A percentile compares a stretch with the other conserved stretches of the same genome.
phyloP scores from a whole-genome alignment of 192 early-diverging fungal species.

The Glomus cerebriforme region DNA sequence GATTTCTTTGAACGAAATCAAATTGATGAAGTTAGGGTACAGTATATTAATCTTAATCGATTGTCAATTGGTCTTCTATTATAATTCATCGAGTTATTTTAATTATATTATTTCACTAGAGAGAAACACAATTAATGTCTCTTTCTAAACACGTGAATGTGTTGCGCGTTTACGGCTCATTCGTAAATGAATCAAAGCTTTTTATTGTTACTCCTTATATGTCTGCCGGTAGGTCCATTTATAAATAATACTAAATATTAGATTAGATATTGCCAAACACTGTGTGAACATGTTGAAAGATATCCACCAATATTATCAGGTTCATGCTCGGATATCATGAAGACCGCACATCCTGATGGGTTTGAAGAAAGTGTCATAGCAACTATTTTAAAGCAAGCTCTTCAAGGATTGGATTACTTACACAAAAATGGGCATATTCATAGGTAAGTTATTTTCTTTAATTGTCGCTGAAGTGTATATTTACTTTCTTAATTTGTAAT shows the following conservation, averaged over 20 bases:
- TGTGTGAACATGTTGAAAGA: slow-evolving; percentile 25
- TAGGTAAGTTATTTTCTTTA: slow-evolving; percentile 26
- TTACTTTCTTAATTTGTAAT: background rate
- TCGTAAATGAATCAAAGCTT: slow-evolving; percentile 77
- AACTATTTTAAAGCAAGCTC: slow-evolving; percentile 76
- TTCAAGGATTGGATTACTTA: slow-evolving; percentile 66
- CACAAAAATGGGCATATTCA: slow-evolving; percentile 72
- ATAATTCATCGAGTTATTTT: background rate
- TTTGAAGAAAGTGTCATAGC: slow-evolving; percentile 80
- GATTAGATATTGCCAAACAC: background rate
- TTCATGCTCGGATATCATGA: slow-evolving; percentile 89
- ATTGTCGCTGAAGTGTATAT: background rate
- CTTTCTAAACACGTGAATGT: slow-evolving; percentile 87
- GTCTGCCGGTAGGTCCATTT: slow-evolving; percentile 52
- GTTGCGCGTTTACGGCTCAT: slow-evolving; percentile 80
- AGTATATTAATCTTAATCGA: background rate
- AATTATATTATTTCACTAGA: slow-evolving; percentile 37
- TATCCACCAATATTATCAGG: slow-evolving; percentile 47
- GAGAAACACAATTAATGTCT: slow-evolving; percentile 86
- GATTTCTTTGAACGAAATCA: slow-evolving; percentile 91
- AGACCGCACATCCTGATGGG: slow-evolving; percentile 78
- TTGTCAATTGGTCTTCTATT: background rate
- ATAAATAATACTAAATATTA: slow-evolving; percentile 8
- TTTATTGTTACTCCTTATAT: slow-evolving; percentile 87
- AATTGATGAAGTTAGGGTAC: slow-evolving; percentile 85